Evolutionary conservation across 208 protist species (phyloP), one percentile per base, ranked within the genome.

Genomic region (Jaenimonas drosophilae): DNA sequence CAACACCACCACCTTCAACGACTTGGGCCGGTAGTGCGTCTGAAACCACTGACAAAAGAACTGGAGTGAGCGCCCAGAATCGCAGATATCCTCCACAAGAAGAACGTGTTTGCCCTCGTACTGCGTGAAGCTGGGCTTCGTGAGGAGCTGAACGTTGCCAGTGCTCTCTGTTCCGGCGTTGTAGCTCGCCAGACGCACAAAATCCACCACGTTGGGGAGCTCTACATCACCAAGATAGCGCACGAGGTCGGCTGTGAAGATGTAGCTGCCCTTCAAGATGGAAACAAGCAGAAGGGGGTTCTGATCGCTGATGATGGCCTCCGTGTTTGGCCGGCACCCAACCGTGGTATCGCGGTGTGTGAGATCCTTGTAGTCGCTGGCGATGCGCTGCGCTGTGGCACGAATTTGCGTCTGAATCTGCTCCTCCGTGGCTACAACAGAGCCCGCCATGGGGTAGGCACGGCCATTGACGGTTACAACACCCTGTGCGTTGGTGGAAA

Each of bases 201-300:
- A 96, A 49, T 96, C 84, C 38, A 85, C 63, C 5, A 89, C 74
- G 51, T 88, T 61, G 4, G 79, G 73, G 7, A 95, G 48, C 12
- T 64, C 73, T 20, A 46, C 51, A 37, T 91, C 82, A 14, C 59
- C 51, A 3, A 95, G 64, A 47, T 82, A 83, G 23, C 88, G 77
- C n/a, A 84, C 67, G 19, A 95, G 43, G 41, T 95, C 88, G 3
- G 85, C 82, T 1, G 81, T 93, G 59, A 95, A 93, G 38, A 94
- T 82, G 68, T 92, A 95, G 49, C 71, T 84, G 23, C 88, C 88
- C 49, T 93, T 95, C 5, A 95, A 52, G 6, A 95, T 62, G n/a
- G 84, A 91, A 6, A 95, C 45, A 30, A 93, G 55, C 34, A 95
- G 75, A 19, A 94, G 70, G 12, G 78, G 78, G 42, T 95, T 90